Base-by-base conservation (phyloP, 208 protist species). In the Trypanosoma lewisi region DNA sequence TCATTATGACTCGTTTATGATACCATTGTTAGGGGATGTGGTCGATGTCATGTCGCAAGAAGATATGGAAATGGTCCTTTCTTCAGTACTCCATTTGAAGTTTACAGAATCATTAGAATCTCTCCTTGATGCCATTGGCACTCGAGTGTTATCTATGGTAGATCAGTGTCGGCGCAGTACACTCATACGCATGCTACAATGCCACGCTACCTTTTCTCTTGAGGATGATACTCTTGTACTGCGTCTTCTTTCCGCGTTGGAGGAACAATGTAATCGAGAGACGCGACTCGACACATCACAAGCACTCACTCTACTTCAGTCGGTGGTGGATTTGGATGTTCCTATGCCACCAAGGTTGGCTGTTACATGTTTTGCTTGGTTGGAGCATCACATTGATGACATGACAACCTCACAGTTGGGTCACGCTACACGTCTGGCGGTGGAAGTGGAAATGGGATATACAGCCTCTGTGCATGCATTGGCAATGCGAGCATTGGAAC, bases 361-460 rank as follows among this genome's bases (percentile, higher is more conserved):
- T 2, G 50, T 82, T 17, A 49, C 74, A 4, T 91, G 77, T 63
- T 94, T 94, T 45, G 55, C 44, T 33, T 76, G 74, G 17, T 53
- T 96, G 33, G 85, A 92, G 64, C 83, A 82, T 51, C 48, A 73
- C 27, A 23, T 85, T 19, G 61, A 77, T 17, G 23, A n/a, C 8
- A 69, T 94, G 55, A 73, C 76, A 17, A 71, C 67, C 0, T 6
- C 55, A 8, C 87, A 91, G 42, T 73, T 89, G n/a, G 83, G 79
- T 0, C 75, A 87, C 31, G 70, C 77, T 9, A 78, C 67, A 0
- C 75, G 67, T 49, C 70, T 93, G 4, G 77, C 80, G 5, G 77
- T 93, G 1, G 78, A 76, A 17, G 61, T 92, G 23, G 86, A 93
- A 63, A 91, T 96, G 90, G 90, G 83, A n/a, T 93, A 90, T 77